A percentile compares a stretch with the other conserved stretches of the same genome.
phyloP scores from a whole-genome alignment of 345 rosid genomes.

The Heritiera fomes region DNA sequence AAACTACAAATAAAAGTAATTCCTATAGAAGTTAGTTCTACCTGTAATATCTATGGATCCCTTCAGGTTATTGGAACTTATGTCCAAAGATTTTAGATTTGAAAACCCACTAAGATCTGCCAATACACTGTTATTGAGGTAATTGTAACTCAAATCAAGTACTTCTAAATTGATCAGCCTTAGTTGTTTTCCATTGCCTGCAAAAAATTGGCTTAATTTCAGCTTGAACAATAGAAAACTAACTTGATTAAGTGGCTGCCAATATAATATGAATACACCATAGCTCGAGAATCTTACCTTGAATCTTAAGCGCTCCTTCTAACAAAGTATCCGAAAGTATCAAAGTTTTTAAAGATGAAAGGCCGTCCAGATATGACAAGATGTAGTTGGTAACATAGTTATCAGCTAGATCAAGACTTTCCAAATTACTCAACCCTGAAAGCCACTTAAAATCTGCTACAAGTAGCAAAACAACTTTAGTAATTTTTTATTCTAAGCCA shows the following conservation, averaged over 20 bases:
- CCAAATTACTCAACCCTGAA: background rate
- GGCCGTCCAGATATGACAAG: background rate
- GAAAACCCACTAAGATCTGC: conserved; percentile 8
- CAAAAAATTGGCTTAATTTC: no score
- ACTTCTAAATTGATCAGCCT: no score
- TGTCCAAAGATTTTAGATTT: background rate
- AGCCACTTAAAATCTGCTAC: background rate
- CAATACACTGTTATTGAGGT: background rate
- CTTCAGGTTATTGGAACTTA: background rate
- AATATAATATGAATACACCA: no score
- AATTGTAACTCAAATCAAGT: background rate
- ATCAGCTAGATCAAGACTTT: conserved; percentile 15
- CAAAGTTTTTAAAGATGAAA: background rate
- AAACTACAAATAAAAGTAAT: no score
- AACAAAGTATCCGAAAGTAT: background rate
- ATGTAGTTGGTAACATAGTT: background rate
- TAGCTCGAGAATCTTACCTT: background rate
- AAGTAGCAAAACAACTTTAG: no score
- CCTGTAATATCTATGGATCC: conserved; percentile 10
- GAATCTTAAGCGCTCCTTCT: background rate
- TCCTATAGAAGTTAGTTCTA: background rate
- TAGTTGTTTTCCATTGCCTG: no score
- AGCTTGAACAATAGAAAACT: no score
- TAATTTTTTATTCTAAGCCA: no score
- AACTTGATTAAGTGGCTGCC: no score